Evolutionary conservation across 208 protist species (phyloP).

Genomic region (Angomonas ambiguus): DNA sequence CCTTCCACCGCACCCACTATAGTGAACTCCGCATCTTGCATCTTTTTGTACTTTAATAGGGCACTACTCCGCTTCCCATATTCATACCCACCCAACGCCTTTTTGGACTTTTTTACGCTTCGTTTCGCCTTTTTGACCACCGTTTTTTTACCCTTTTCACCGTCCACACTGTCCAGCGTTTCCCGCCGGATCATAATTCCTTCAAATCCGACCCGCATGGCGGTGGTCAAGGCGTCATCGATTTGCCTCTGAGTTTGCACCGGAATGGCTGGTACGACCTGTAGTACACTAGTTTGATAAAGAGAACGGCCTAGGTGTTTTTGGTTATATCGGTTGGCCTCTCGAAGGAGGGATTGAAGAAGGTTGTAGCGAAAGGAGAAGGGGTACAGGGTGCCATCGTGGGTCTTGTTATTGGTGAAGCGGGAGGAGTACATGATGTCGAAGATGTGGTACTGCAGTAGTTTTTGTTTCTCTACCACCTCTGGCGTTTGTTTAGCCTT

Average conservation of each 20-base stretch:
- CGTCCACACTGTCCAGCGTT: neutral
- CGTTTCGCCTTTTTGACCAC: neutral
- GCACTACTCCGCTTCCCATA: conserved; percentile 74
- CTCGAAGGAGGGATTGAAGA: conserved; percentile 26
- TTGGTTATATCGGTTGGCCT: conserved; percentile 14
- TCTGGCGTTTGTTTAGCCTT: conserved; percentile 45
- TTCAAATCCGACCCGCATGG: conserved; percentile 57
- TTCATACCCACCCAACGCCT: conserved; percentile 46
- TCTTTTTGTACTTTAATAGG: conserved; percentile 88
- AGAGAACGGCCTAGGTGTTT: neutral
- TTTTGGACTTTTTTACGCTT: neutral
- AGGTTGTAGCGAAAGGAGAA: conserved; percentile 49
- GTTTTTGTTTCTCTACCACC: conserved; percentile 45
- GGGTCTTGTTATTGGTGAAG: conserved; percentile 17
- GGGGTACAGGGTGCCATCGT: conserved; percentile 13
- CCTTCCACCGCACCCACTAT: conserved; percentile 81
- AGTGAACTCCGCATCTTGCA: conserved; percentile 86
- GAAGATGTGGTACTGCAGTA: conserved; percentile 86
- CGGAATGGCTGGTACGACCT: conserved; percentile 42
- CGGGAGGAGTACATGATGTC: conserved; percentile 66
- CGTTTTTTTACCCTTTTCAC: neutral
- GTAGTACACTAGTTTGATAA: conserved; percentile 29
- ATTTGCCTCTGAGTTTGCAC: conserved; percentile 29
- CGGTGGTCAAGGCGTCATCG: conserved; percentile 23
- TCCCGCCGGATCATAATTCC: conserved; percentile 82